Evolutionary conservation across 805 yeast species (phyloP).

Genomic region (Torulaspora quercuum): DNA sequence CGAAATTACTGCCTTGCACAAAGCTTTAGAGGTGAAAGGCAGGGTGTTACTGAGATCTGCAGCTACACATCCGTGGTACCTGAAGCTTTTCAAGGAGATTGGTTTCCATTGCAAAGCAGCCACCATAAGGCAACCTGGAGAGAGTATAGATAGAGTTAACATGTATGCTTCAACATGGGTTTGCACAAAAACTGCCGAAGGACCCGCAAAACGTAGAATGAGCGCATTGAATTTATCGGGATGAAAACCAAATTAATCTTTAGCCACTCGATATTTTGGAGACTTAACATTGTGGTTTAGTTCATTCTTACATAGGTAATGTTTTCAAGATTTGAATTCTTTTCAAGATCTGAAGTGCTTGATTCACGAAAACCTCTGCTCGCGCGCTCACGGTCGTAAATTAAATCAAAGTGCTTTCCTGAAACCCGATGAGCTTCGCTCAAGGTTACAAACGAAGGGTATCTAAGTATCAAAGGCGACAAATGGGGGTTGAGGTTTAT

Average conservation of each 20-base stretch:
- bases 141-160: conserved; percentile 72
- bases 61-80: conserved; percentile 73
- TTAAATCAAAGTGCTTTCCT: too few relatives aligned
- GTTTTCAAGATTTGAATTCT: too few relatives aligned
- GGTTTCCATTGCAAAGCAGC: conserved; percentile 72
- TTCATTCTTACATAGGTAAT: too few relatives aligned
- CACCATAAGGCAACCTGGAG: conserved; percentile 60
- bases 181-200: conserved; percentile 35
- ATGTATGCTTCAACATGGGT: conserved; percentile 92
- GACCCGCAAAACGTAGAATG: conserved; percentile 7
- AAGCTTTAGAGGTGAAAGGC: conserved; percentile 63
- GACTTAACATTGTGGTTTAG: too few relatives aligned
- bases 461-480: too few relatives aligned
- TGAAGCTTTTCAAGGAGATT: conserved; percentile 56
- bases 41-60: conserved; percentile 77
- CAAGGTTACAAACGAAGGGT: background rate
- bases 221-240: conserved; percentile 7
- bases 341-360: too few relatives aligned
- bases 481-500: conserved; percentile 22
- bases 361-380: too few relatives aligned
- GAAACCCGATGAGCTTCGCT: too few relatives aligned
- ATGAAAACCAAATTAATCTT: too few relatives aligned
- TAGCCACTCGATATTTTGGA: too few relatives aligned
- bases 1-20: conserved; percentile 62
- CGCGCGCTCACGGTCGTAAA: too few relatives aligned